These are phyloP conservation scores for Anacardium occidentale DNA, from an alignment of 345 rosid genomes.

Conservation along the genomic window DNA sequence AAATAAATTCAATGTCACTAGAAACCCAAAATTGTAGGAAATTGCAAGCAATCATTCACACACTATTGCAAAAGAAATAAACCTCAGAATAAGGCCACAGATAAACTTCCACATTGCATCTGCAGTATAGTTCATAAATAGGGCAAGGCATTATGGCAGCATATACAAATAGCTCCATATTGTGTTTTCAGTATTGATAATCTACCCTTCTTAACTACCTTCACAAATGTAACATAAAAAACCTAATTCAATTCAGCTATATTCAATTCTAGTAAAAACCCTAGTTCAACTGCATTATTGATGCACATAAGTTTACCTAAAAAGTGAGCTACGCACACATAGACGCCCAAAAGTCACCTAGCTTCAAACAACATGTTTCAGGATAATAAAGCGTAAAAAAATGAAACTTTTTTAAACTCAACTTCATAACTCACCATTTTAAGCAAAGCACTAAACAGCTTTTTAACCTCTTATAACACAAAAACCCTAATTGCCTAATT, in stretches of 20 bases:
- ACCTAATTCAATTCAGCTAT: background rate
- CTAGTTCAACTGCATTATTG: background rate
- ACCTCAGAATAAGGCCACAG: background rate
- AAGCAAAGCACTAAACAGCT: conserved; percentile 4
- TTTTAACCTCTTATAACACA: conserved; percentile 12
- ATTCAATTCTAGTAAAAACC: conserved; percentile 10
- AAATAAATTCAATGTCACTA: background rate
- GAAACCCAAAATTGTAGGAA: background rate
- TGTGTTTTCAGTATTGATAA: background rate
- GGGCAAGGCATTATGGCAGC: no score
- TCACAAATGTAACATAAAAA: background rate
- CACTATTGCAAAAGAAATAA: background rate
- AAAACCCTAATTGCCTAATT: conserved; percentile 24
- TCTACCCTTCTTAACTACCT: background rate
- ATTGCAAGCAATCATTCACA: background rate
- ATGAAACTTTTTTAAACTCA: background rate
- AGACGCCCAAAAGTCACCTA: background rate
- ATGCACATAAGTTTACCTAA: background rate
- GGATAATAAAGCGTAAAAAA: background rate
- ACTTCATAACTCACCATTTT: conserved; percentile 16
- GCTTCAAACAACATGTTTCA: background rate
- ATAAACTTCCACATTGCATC: conserved; percentile 1
- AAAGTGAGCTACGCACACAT: background rate
- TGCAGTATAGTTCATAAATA: background rate
- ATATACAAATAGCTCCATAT: background rate